Evolutionary conservation across 257 asterid species (phyloP).

Genomic region (Jaltomata sinuosa): DNA sequence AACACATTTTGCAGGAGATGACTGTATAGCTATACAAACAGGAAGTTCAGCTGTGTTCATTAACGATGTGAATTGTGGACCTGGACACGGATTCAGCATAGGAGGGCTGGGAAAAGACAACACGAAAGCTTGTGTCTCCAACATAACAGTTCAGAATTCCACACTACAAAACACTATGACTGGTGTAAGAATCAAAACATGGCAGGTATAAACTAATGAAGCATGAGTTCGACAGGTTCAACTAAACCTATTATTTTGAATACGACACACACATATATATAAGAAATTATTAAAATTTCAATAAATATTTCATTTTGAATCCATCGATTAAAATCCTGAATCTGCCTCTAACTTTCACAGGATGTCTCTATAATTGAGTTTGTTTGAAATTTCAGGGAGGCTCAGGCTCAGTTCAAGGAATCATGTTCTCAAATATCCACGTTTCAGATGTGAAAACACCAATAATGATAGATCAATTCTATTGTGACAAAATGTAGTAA

Average conservation of each 20-base stretch:
- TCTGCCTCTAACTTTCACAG: neutral
- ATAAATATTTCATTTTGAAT: neutral
- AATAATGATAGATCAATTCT: conserved; percentile 37
- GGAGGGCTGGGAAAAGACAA: conserved; percentile 39
- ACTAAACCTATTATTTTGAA: too few species aligned
- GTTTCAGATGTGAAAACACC: conserved; percentile 31
- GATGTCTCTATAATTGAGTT: neutral
- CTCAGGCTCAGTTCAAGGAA: conserved; percentile 27
- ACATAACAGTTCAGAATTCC: conserved; percentile 36
- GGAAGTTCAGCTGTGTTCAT: conserved; percentile 28
- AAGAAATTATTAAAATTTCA: too few species aligned
- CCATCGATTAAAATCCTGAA: neutral
- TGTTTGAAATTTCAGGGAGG: conserved; percentile 27
- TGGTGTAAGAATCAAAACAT: conserved; percentile 47
- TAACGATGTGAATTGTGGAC: conserved; percentile 36
- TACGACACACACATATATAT: neutral
- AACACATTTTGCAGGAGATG: conserved; percentile 32
- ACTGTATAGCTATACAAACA: conserved; percentile 42
- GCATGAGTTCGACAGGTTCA: neutral
- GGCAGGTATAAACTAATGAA: conserved; percentile 27
- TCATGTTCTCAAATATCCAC: conserved; percentile 31
- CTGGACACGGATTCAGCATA: conserved; percentile 52
- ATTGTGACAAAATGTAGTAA: conserved; percentile 30
- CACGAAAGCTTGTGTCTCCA: conserved; percentile 34
- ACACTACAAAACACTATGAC: conserved; percentile 11